A percentile compares a stretch with the other conserved stretches of the same genome.
These are phyloP conservation scores for Isatis tinctoria DNA, from an alignment of 345 rosid genomes.

Conservation along the genomic window DNA sequence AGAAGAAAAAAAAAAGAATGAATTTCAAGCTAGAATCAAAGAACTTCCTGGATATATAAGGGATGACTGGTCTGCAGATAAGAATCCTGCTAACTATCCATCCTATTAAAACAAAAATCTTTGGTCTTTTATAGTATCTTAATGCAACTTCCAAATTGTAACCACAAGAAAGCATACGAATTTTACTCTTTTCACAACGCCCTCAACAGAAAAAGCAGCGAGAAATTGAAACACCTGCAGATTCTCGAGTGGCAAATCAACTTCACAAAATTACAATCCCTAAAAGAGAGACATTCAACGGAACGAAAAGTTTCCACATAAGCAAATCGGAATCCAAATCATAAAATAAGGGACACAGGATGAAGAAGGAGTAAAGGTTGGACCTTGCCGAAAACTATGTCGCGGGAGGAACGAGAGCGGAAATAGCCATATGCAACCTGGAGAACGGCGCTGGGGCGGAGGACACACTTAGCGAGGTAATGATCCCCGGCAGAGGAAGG, in stretches of 20 bases:
- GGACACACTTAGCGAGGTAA: slow-evolving; percentile 89
- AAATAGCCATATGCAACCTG: slow-evolving; percentile 80
- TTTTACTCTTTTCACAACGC: background rate
- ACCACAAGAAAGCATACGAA: slow-evolving; percentile 3
- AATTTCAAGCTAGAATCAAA: background rate
- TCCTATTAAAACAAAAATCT: background rate
- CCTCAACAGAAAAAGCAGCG: background rate
- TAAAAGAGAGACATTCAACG: background rate
- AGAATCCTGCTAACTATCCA: background rate
- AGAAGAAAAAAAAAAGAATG: background rate
- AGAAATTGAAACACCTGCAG: slow-evolving; percentile 1
- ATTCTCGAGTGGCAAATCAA: background rate
- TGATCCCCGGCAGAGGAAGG: slow-evolving; percentile 46
- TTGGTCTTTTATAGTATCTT: background rate
- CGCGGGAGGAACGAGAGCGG: slow-evolving; percentile 61
- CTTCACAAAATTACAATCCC: slow-evolving; percentile 25
- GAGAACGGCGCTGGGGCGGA: slow-evolving; percentile 75
- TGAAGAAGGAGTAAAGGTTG: background rate
- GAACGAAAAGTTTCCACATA: background rate
- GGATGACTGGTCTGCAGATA: background rate
- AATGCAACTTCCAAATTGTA: slow-evolving; percentile 1
- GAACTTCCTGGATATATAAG: background rate
- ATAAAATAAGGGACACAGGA: background rate
- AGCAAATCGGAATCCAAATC: slow-evolving; percentile 7
- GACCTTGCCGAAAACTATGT: slow-evolving; percentile 95